A percentile compares a stretch with the other conserved stretches of the same genome.
Evolutionary conservation across 306 rosid genomes (phyloP).

Genomic region (Dryas octopetala): DNA sequence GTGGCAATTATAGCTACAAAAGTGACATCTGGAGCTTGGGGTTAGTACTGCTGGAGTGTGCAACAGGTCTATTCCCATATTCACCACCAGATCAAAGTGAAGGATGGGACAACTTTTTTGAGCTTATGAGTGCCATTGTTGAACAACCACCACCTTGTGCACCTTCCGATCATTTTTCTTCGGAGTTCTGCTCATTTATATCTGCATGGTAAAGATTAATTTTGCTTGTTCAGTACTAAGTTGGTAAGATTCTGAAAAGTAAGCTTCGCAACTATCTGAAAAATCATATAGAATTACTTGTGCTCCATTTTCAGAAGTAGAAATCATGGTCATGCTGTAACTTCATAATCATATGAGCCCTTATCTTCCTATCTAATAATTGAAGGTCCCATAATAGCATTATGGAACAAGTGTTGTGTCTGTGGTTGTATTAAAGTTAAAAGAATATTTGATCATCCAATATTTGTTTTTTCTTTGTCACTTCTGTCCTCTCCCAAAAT

Average conservation of each 20-base stretch:
- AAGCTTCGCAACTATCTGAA: conserved; percentile 4
- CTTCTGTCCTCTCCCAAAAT: neutral
- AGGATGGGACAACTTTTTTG: conserved; percentile 76
- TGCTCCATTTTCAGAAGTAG: neutral
- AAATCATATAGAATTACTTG: neutral
- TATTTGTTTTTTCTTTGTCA: neutral
- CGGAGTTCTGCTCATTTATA: conserved; percentile 80
- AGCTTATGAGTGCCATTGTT: conserved; percentile 85
- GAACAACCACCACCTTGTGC: conserved; percentile 82
- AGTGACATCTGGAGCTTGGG: conserved; percentile 99
- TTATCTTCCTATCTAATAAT: conserved; percentile 11
- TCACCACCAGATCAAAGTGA: conserved; percentile 70
- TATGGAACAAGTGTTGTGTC: neutral
- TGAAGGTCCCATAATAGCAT: neutral
- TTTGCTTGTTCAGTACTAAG: conserved; percentile 14
- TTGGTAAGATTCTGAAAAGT: conserved; percentile 15
- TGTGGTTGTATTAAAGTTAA: neutral
- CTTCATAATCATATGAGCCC: neutral
- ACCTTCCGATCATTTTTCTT: conserved; percentile 79
- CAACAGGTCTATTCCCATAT: conserved; percentile 84
- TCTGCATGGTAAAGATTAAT: conserved; percentile 77
- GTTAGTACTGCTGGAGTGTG: conserved; percentile 87
- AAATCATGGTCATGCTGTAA: neutral
- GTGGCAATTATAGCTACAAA: conserved; percentile 69
- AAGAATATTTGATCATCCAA: neutral